These are phyloP conservation scores for Saururus chinensis DNA, from an alignment of 164 flowering plant genomes.

Conservation along the genomic window DNA sequence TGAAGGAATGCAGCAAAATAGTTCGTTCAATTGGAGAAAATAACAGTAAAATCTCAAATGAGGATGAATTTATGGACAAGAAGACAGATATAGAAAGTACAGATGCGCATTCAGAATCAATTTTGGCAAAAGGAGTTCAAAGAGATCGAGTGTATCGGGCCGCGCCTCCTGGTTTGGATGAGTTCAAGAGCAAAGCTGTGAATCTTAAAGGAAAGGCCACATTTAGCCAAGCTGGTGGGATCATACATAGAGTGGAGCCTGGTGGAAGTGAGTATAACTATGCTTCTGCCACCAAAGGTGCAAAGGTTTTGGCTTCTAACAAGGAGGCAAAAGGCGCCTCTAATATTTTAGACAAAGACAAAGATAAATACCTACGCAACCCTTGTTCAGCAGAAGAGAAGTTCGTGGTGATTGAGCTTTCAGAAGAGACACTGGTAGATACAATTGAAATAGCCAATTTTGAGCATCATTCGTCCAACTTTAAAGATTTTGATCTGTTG, in stretches of 20 bases:
- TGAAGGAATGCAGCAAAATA: conserved; percentile 2
- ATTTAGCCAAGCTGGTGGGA: conserved; percentile 36
- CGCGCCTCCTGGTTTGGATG: conserved; percentile 72
- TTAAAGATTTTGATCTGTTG: conserved; percentile 76
- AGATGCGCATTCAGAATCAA: conserved; percentile 7
- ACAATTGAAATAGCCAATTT: conserved; percentile 81
- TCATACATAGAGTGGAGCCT: conserved; percentile 77
- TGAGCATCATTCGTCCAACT: conserved; percentile 88
- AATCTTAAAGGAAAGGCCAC: conserved; percentile 41
- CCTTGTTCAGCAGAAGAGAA: conserved; percentile 94
- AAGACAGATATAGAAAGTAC: conserved; percentile 17
- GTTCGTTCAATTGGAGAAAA: conserved; percentile 10
- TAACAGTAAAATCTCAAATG: not conserved
- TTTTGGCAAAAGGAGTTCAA: conserved; percentile 22
- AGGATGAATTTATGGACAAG: conserved; percentile 5
- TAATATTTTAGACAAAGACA: conserved; percentile 68
- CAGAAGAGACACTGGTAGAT: conserved; percentile 91
- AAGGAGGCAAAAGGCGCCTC: conserved; percentile 93
- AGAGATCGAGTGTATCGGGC: conserved; percentile 41
- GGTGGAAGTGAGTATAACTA: conserved; percentile 86
- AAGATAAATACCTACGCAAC: conserved; percentile 90
- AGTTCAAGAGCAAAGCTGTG: conserved; percentile 71
- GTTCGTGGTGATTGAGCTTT: conserved; percentile 83
- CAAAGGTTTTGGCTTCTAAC: conserved; percentile 75
- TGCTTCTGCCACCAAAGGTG: conserved; percentile 93